These are phyloP conservation scores for Monosporascus sp. DNA, from an alignment of 2,329 filamentous ascomycete species.

Conservation along the genomic window DNA sequence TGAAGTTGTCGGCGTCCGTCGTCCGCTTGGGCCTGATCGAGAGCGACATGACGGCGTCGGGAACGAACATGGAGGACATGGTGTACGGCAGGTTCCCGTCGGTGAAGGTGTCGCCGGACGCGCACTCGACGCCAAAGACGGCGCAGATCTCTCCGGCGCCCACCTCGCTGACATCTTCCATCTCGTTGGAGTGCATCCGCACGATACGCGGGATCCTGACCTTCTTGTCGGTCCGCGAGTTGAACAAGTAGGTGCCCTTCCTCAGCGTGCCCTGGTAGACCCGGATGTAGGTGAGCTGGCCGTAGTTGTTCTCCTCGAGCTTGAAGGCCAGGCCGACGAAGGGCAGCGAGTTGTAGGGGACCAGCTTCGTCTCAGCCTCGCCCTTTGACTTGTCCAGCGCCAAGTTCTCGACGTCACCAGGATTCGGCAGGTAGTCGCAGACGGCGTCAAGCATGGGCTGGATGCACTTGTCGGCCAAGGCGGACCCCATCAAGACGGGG, in stretches of 20 bases:
- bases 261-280: constrained; percentile 91
- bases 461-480: constrained; percentile 87
- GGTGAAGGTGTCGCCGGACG: constrained; percentile 96
- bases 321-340: constrained; percentile 98
- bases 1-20: constrained; percentile 90
- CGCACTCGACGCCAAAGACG: constrained; percentile 96
- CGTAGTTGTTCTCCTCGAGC: constrained; percentile 97
- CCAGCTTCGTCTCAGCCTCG: constrained; percentile 78
- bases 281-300: constrained; percentile 95
- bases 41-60: constrained; percentile 94
- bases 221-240: constrained; percentile 91
- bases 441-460: constrained; percentile 97
- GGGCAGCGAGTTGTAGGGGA: constrained; percentile 88
- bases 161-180: constrained; percentile 93
- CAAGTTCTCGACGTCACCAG: constrained; percentile 79
- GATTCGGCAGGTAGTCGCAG: constrained; percentile 92
- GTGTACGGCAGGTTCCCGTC: constrained; percentile 88
- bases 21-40: constrained; percentile 95
- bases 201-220: constrained; percentile 96
- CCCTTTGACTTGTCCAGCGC: constrained; percentile 77
- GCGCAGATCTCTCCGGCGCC: constrained; percentile 97
- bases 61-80: constrained; percentile 98
- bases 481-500: constrained; percentile 94
- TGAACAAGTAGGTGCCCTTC: constrained; percentile 89
- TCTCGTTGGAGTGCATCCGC: constrained; percentile 98